phyloP scores from a whole-genome alignment of 1,284 basidiomycete species.

The Malassezia caprae region DNA sequence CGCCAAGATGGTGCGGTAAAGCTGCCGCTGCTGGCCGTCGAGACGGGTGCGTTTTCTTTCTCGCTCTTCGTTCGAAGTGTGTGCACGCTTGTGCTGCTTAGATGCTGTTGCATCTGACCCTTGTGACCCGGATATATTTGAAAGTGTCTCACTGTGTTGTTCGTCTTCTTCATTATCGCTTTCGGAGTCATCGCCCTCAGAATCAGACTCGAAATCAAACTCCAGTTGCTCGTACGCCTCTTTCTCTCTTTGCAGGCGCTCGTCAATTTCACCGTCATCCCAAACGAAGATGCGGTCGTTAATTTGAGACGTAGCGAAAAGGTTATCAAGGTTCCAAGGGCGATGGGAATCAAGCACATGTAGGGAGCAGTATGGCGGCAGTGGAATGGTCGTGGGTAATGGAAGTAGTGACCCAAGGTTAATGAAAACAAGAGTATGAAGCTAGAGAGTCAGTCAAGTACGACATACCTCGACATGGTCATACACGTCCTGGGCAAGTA shows the following conservation, averaged over 20 bases:
- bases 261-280: slow-evolving; percentile 43
- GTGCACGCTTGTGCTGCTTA: background rate
- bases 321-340: slow-evolving; percentile 77
- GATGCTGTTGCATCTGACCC: background rate
- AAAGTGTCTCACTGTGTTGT: slow-evolving; percentile 18
- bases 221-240: slow-evolving; percentile 38
- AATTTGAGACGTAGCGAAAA: slow-evolving; percentile 60
- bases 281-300: slow-evolving; percentile 36
- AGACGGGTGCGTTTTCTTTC: slow-evolving; percentile 9
- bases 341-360: slow-evolving; percentile 92
- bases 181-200: slow-evolving; percentile 52
- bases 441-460: slow-evolving; percentile 51
- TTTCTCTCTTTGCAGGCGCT: slow-evolving; percentile 24
- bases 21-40: slow-evolving; percentile 22
- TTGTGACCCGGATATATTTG: background rate
- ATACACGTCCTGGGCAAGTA: slow-evolving; percentile 21
- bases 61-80: background rate
- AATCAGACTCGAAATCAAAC: slow-evolving; percentile 36
- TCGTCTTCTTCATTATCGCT: slow-evolving; percentile 54
- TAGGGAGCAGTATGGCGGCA: slow-evolving; percentile 52
- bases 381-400: slow-evolving; percentile 53
- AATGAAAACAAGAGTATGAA: slow-evolving; percentile 80
- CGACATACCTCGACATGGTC: slow-evolving; percentile 12
- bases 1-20: slow-evolving; percentile 32
- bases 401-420: slow-evolving; percentile 86